Evolutionary conservation across 108 stramenopile genomes (phyloP).

Genomic region (Discostella pseudostelligera): DNA sequence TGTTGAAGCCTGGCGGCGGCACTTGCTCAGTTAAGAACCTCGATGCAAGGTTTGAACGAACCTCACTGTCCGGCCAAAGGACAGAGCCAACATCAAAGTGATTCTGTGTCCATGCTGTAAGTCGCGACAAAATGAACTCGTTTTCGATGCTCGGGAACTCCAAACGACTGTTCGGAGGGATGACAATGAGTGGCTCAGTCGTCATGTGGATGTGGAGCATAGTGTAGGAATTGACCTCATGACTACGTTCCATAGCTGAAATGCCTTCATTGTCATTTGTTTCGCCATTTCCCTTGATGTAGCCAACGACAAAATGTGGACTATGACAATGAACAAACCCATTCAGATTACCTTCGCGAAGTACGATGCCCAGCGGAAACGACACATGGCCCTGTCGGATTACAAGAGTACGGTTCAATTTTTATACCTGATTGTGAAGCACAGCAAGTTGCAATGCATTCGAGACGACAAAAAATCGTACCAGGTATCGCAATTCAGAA

Average conservation of each 20-base stretch:
- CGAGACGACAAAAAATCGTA: neutral
- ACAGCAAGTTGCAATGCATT: neutral
- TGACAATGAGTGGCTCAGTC: slow-evolving; percentile 9
- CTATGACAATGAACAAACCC: slow-evolving; percentile 58
- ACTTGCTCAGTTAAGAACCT: slow-evolving; percentile 53
- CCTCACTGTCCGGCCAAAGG: slow-evolving; percentile 38
- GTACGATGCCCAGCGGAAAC: slow-evolving; percentile 60
- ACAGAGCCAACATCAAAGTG: slow-evolving; percentile 13
- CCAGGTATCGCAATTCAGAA: slow-evolving; percentile 54
- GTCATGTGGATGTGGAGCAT: slow-evolving; percentile 23
- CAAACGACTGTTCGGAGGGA: slow-evolving; percentile 16
- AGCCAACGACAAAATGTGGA: slow-evolving; percentile 62
- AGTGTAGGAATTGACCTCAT: neutral
- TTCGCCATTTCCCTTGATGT: slow-evolving; percentile 23
- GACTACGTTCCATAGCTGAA: neutral
- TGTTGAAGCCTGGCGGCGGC: slow-evolving; percentile 51
- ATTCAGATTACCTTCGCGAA: slow-evolving; percentile 56
- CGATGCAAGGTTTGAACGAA: slow-evolving; percentile 25
- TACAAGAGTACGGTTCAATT: neutral
- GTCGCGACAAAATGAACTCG: neutral
- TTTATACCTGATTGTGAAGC: neutral
- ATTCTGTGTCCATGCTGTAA: slow-evolving; percentile 18
- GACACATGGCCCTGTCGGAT: slow-evolving; percentile 38
- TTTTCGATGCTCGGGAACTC: slow-evolving; percentile 24
- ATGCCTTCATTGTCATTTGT: slow-evolving; percentile 1